These are phyloP conservation scores for Ilex paraguariensis DNA, from an alignment of 305 asterid genomes.

Conservation along the genomic window DNA sequence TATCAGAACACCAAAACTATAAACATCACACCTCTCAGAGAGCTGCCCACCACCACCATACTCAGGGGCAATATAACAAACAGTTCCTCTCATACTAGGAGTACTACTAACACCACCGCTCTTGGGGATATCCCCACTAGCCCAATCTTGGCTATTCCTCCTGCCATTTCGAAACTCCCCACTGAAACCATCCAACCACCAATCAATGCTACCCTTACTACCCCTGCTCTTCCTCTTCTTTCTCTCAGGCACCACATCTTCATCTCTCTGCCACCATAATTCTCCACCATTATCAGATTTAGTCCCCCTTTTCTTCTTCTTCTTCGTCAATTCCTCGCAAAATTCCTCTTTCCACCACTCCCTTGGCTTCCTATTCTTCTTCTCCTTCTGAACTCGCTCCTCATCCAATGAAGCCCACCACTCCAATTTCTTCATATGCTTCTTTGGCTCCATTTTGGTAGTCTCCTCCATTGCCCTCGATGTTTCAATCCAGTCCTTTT, in stretches of 20 bases:
- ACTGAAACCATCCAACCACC: conserved; percentile 79
- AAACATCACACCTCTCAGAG: conserved; percentile 75
- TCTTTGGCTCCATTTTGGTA: conserved; percentile 35
- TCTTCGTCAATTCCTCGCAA: conserved; percentile 69
- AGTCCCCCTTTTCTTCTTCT: conserved; percentile 50
- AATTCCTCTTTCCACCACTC: conserved; percentile 99
- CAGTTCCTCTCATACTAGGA: conserved; percentile 93
- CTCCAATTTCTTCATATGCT: conserved; percentile 54
- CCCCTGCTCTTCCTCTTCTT: conserved; percentile 55
- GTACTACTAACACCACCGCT: conserved; percentile 89
- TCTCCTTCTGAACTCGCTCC: conserved; percentile 42
- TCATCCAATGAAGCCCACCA: conserved; percentile 73
- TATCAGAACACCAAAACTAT: conserved; percentile 76
- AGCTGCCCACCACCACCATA: conserved; percentile 59
- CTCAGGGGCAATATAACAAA: conserved; percentile 85
- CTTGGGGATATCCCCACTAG: conserved; percentile 66
- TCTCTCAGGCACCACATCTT: conserved; percentile 44
- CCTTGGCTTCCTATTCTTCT: conserved; percentile 52
- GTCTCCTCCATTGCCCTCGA: conserved; percentile 31
- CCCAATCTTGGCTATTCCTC: conserved; percentile 63
- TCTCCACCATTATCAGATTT: conserved; percentile 38
- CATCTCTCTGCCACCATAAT: conserved; percentile 80
- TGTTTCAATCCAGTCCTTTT: conserved; percentile 62
- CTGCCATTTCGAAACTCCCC: conserved; percentile 67
- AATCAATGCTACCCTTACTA: conserved; percentile 60